Percentiles rank a stretch among this genome's conserved stretches.
Conservation (phyloP, 2,329 filamentous ascomycete genomes). For the Fusarium brachygibbosum region DNA sequence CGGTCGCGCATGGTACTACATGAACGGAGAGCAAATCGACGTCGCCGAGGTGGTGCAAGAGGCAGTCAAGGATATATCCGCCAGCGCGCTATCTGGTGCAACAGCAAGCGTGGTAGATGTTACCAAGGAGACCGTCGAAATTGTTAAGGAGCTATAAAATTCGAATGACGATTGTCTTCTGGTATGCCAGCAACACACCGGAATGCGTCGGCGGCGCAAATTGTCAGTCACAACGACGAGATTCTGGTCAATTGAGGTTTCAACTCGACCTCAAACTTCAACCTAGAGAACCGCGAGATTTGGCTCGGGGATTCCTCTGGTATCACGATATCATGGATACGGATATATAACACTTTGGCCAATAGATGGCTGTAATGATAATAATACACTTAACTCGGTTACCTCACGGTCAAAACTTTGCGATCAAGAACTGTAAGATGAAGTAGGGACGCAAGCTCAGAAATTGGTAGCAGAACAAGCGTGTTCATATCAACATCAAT, state of each 20-base stretch:
- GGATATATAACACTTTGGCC: constrained; percentile 33
- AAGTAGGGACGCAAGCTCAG: neutral
- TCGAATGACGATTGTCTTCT: neutral
- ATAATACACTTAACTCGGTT: constrained; percentile 25
- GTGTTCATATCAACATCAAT: constrained; percentile 3
- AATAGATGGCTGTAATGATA: constrained; percentile 44
- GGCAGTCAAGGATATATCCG: constrained; percentile 52
- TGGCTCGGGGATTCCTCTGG: constrained; percentile 16
- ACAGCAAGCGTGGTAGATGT: constrained; percentile 46
- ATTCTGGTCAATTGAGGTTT: neutral
- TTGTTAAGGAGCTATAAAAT: constrained; percentile 55
- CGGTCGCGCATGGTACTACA: constrained; percentile 93
- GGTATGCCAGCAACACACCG: neutral
- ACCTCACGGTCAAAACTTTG: neutral
- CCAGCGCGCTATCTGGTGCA: constrained; percentile 49
- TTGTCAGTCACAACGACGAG: neutral
- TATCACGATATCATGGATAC: constrained; percentile 41
- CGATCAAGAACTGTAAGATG: neutral
- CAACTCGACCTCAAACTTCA: neutral
- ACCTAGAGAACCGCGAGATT: constrained; percentile 1
- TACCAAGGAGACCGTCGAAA: constrained; percentile 45
- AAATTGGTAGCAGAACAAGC: neutral
- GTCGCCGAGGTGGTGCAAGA: constrained; percentile 55
- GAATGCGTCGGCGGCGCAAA: neutral
- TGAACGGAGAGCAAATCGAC: constrained; percentile 80